phyloP scores from a whole-genome alignment of 129 eudicot genomes.

The Flaveria bidentis region DNA sequence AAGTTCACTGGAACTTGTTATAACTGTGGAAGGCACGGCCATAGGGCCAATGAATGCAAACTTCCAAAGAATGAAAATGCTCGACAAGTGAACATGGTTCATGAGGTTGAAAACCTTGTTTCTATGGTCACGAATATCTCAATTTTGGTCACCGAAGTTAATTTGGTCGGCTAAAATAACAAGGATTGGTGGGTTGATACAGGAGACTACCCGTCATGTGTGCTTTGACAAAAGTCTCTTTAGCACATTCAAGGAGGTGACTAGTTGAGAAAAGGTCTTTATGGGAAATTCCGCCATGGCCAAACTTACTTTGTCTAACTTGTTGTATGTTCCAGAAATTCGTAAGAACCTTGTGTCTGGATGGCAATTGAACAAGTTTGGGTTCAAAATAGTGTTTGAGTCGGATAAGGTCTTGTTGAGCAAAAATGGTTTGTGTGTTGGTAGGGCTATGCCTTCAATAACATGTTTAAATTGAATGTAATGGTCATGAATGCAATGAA shows the following conservation, averaged over 20 bases:
- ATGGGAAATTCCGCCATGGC: no score
- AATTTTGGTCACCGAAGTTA: not conserved
- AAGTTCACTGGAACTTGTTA: not conserved
- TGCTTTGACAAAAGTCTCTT: no score
- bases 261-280: no score
- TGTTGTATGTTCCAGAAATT: no score
- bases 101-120: not conserved
- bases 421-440: not conserved
- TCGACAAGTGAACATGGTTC: not conserved
- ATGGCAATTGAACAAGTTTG: no score
- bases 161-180: not conserved
- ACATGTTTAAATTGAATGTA: not conserved
- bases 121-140: not conserved
- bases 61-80: not conserved
- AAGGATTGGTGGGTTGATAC: not conserved
- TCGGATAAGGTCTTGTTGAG: not conserved
- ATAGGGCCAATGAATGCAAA: not conserved
- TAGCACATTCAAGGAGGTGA: no score
- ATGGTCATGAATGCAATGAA: not conserved
- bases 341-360: no score
- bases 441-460: not conserved
- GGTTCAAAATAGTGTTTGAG: no score
- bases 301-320: no score
- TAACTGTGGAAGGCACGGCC: not conserved
- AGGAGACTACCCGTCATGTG: not conserved